These are phyloP conservation scores for Ustilago bromivora DNA, from an alignment of 1,284 basidiomycete genomes.

Conservation along the genomic window DNA sequence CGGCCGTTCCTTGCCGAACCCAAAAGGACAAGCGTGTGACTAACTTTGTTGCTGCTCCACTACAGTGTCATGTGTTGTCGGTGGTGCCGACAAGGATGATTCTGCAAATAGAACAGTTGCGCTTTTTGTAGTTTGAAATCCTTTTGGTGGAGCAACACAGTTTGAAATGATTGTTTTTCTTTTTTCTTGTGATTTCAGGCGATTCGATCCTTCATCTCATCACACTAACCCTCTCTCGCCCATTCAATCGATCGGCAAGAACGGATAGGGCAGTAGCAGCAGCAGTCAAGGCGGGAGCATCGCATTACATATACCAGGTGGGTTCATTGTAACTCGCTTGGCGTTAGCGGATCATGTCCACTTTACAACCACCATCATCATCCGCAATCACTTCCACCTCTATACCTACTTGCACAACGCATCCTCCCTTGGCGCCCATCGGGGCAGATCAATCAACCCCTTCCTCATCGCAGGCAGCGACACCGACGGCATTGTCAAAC, in stretches of 20 bases:
- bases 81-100: no score
- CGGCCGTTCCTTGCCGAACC: no score
- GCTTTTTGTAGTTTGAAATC: neutral
- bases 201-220: neutral
- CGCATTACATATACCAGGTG: conserved; percentile 10
- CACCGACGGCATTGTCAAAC: conserved; percentile 9
- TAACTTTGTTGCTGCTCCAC: no score
- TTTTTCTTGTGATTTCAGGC: neutral
- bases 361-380: conserved; percentile 16
- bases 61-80: no score
- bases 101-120: no score
- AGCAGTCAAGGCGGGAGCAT: no score
- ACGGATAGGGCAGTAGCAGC: no score
- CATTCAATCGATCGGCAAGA: no score
- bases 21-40: no score
- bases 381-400: neutral
- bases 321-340: conserved; percentile 3
- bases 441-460: conserved; percentile 5
- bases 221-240: neutral
- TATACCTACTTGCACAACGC: conserved; percentile 3
- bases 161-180: neutral
- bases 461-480: neutral
- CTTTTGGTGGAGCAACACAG: neutral
- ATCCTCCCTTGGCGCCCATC: conserved; percentile 10
- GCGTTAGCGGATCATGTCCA: conserved; percentile 30